phyloP scores from a whole-genome alignment of 345 rosid genomes.

The Noccaea caerulescens region DNA sequence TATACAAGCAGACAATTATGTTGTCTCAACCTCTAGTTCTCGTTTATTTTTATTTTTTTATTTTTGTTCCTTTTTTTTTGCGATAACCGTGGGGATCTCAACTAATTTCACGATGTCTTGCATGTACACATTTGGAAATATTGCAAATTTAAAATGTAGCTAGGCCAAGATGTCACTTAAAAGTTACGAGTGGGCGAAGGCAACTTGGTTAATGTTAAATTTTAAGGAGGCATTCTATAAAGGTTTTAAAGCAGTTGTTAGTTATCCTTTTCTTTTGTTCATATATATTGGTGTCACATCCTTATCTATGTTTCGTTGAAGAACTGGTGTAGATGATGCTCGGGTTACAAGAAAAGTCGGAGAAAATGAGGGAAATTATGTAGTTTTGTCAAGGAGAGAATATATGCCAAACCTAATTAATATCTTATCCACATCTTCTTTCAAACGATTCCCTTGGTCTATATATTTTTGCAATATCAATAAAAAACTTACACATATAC shows the following conservation, averaged over 20 bases:
- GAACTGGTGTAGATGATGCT: constrained; percentile 31
- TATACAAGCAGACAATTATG: not conserved
- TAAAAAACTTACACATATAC: not conserved
- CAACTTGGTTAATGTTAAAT: no score
- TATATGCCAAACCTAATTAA: constrained; percentile 44
- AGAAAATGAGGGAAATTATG: constrained; percentile 33
- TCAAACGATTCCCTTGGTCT: constrained; percentile 38
- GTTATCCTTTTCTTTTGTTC: no score
- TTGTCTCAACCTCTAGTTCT: constrained; percentile 15
- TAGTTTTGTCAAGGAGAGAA: constrained; percentile 35
- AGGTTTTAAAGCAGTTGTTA: no score
- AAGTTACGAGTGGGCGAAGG: no score
- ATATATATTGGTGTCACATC: constrained; percentile 33
- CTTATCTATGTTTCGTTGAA: constrained; percentile 27
- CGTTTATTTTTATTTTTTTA: not conserved
- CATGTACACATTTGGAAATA: no score
- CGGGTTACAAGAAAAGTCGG: constrained; percentile 27
- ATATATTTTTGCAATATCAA: constrained; percentile 3
- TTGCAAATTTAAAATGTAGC: no score
- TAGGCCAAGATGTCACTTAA: no score
- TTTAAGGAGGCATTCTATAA: no score
- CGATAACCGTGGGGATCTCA: no score
- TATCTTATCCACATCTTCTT: constrained; percentile 36
- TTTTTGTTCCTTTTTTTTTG: not conserved
- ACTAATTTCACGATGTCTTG: no score